Evolutionary conservation across 345 rosid genomes (phyloP), one percentile per base, ranked within the genome.

Genomic region (Dipteronia dyeriana): DNA sequence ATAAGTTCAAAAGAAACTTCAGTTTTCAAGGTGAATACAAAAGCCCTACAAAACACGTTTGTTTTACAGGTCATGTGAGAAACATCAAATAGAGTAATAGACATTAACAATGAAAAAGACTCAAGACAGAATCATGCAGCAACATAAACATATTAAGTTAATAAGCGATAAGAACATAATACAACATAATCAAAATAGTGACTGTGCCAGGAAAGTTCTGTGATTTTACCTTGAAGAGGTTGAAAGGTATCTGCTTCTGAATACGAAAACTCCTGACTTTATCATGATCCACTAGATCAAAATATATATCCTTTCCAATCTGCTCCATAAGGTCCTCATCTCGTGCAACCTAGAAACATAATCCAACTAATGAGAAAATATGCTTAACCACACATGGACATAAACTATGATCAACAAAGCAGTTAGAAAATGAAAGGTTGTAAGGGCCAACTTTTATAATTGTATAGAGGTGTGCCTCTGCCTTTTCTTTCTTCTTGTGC

Each of bases 281-380:
- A 81, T 94, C 97, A 82, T 92, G 99, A 83, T 92, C 95, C 75
- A 96, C 97, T 75, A 96, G 98, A 80, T 94, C 99, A 88, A 94
- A 96, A 84, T 86, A 92, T 76, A 91, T 87, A 85, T 92, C 98
- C 83, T 82, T 90, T 66, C 99, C 99, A 84, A 96, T 91, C 78
- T 96, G 99, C 74, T 87, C 95, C 43, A 75, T 78, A 62, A 96
- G 90, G 84, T 96, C 97, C 79, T 85, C 91, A 89, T 92, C 97
- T 70, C 95, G 88, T 45, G 99, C 97, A 78, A 96, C 97, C 99
- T 96, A 76, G 66, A 61, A 59, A 66, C 65, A 77, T 49, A 76
- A 79, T 34, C 45, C 13, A 20, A 25, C n/a, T 72, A 22, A 41
- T 72, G 74, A 79, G 77, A 75, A 74, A 70, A n/a, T 53, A 41